Conservation (phyloP, 1,139 yeast genomes). For the Maudiozyma humilis region DNA sequence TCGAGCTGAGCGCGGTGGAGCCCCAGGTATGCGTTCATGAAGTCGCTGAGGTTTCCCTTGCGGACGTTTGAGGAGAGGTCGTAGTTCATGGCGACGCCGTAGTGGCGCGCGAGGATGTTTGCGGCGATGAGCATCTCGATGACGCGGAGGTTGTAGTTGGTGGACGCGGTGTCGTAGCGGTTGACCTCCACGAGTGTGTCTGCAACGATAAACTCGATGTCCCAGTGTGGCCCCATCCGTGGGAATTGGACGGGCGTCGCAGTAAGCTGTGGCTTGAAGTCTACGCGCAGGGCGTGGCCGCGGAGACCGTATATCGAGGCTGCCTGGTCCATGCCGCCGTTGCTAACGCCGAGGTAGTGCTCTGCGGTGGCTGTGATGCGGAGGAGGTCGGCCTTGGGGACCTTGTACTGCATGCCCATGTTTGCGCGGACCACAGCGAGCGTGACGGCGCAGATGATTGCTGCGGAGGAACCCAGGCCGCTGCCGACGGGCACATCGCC, state of each 20-base stretch:
- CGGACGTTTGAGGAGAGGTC: constrained; percentile 38
- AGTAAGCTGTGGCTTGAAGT: constrained; percentile 50
- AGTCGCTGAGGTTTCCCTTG: constrained; percentile 57
- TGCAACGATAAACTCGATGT: constrained; percentile 52
- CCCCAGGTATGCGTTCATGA: constrained; percentile 45
- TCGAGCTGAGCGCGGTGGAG: constrained; percentile 27
- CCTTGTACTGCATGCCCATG: constrained; percentile 32
- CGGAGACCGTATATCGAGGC: constrained; percentile 59
- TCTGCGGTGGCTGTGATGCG: constrained; percentile 61
- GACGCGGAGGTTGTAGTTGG: constrained; percentile 60
- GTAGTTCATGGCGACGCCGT: constrained; percentile 35
- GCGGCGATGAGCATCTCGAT: constrained; percentile 64
- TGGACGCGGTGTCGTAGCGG: constrained; percentile 64
- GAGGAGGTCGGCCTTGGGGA: constrained; percentile 50
- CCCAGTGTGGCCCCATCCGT: constrained; percentile 32
- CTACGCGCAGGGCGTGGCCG: constrained; percentile 51
- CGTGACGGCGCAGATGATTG: constrained; percentile 60
- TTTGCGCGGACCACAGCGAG: constrained; percentile 50
- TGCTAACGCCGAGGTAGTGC: constrained; percentile 67
- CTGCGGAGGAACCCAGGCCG: constrained; percentile 66
- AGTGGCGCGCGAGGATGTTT: constrained; percentile 44
- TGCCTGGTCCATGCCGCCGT: constrained; percentile 76
- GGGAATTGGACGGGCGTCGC: constrained; percentile 54
- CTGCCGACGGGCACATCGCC: constrained; percentile 70
- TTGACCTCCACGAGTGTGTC: constrained; percentile 56